Evolutionary conservation across 306 rosid species (phyloP).

Genomic region (Mimosa bimucronata): DNA sequence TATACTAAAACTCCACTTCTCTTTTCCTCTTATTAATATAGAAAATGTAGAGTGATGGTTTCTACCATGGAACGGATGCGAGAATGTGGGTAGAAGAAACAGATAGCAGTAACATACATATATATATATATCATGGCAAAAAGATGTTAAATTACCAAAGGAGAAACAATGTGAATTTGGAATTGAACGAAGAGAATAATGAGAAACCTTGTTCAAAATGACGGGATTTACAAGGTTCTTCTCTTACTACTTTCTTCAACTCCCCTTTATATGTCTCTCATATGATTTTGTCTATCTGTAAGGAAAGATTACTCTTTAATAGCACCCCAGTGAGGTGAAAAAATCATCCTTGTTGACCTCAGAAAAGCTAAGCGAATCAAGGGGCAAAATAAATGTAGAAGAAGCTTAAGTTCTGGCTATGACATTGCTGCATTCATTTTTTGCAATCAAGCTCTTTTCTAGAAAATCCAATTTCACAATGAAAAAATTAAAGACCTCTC

Average conservation of each 20-base stretch:
- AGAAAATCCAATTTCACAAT: no score
- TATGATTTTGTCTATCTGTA: conserved; percentile 16
- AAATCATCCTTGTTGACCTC: conserved; percentile 33
- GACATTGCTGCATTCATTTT: no score
- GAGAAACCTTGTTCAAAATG: no score
- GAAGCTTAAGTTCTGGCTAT: no score
- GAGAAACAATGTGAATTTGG: no score
- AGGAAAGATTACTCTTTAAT: conserved; percentile 37
- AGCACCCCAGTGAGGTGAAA: conserved; percentile 35
- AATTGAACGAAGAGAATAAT: no score
- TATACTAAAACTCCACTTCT: conserved; percentile 49
- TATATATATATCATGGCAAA: conserved; percentile 50
- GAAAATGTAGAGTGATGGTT: conserved; percentile 40
- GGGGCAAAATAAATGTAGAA: conserved; percentile 34
- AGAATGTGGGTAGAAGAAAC: conserved; percentile 45
- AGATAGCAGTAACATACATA: conserved; percentile 37
- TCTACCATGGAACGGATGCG: conserved; percentile 30
- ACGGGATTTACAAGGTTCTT: conserved; percentile 57
- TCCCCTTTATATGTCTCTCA: conserved; percentile 18
- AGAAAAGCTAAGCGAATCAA: conserved; percentile 36
- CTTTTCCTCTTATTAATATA: conserved; percentile 48
- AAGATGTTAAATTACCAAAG: no score
- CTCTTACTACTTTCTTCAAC: conserved; percentile 39
- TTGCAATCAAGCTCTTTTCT: no score
- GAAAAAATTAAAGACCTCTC: no score